Percentiles rank a stretch among this genome's conserved stretches.
Evolutionary conservation across 2,329 filamentous ascomycete species (phyloP).

Genomic region (Aureobasidium zeae): DNA sequence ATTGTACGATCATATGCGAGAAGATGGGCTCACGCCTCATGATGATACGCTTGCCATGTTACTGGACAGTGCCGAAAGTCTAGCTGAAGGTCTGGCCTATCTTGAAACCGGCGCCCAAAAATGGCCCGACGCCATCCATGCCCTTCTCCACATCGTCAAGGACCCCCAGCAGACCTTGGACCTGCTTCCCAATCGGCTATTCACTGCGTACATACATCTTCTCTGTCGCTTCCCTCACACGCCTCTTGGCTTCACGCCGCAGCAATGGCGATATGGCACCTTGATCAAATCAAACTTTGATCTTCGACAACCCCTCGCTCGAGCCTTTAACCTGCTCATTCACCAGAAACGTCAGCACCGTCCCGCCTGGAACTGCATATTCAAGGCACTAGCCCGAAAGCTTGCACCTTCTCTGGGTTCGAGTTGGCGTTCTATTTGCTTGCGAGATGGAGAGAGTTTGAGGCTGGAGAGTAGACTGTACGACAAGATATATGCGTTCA

Average conservation of each 20-base stretch:
- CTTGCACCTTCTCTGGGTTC: neutral
- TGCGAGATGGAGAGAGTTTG: neutral
- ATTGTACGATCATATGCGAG: slow-evolving; percentile 52
- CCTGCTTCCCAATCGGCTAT: slow-evolving; percentile 29
- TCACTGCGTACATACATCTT: slow-evolving; percentile 45
- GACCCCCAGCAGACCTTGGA: neutral
- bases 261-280: neutral
- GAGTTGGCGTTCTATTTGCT: slow-evolving; percentile 1
- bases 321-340: slow-evolving; percentile 24
- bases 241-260: slow-evolving; percentile 20
- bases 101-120: slow-evolving; percentile 26
- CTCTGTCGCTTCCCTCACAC: slow-evolving; percentile 38
- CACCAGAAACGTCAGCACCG: slow-evolving; percentile 16
- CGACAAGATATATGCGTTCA: slow-evolving; percentile 20
- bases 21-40: slow-evolving; percentile 26
- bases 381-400: slow-evolving; percentile 21
- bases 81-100: slow-evolving; percentile 42
- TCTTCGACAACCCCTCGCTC: slow-evolving; percentile 19
- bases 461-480: neutral
- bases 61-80: slow-evolving; percentile 42
- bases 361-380: slow-evolving; percentile 23
- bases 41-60: slow-evolving; percentile 43
- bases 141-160: slow-evolving; percentile 19
- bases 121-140: neutral
- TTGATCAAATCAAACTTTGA: slow-evolving; percentile 5